phyloP scores from a whole-genome alignment of 2,329 filamentous ascomycete species.

The Ambrosiella xylebori region DNA sequence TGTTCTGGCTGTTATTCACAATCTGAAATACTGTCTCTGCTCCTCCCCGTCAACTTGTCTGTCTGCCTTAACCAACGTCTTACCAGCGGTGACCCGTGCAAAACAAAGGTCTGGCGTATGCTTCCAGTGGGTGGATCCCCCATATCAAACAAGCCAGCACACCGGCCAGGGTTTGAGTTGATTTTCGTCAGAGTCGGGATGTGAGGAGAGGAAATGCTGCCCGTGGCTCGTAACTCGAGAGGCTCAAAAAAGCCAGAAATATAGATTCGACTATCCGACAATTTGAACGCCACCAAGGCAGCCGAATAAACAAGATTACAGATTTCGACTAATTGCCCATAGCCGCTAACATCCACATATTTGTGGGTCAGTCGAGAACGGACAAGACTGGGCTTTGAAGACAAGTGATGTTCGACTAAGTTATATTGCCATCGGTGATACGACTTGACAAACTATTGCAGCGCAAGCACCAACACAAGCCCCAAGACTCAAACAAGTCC shows the following conservation, averaged over 20 bases:
- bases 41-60: too few species aligned
- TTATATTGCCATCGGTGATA: too few species aligned
- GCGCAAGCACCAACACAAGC: too few species aligned
- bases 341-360: too few species aligned
- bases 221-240: neutral
- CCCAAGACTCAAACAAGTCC: too few species aligned
- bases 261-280: neutral
- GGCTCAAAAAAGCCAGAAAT: neutral
- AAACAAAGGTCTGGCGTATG: neutral
- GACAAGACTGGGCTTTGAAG: too few species aligned
- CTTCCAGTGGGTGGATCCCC: neutral
- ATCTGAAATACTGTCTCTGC: neutral
- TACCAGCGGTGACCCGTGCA: neutral
- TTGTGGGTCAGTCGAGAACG: too few species aligned
- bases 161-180: neutral
- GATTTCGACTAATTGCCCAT: too few species aligned
- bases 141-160: neutral
- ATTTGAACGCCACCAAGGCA: neutral
- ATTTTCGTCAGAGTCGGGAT: neutral
- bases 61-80: too few species aligned
- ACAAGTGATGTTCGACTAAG: too few species aligned
- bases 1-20: neutral
- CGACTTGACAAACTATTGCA: too few species aligned
- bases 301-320: too few species aligned
- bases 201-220: neutral